These are phyloP conservation scores for Neurospora sp. DNA, from an alignment of 495 filamentous ascomycete species.

Conservation along the genomic window DNA sequence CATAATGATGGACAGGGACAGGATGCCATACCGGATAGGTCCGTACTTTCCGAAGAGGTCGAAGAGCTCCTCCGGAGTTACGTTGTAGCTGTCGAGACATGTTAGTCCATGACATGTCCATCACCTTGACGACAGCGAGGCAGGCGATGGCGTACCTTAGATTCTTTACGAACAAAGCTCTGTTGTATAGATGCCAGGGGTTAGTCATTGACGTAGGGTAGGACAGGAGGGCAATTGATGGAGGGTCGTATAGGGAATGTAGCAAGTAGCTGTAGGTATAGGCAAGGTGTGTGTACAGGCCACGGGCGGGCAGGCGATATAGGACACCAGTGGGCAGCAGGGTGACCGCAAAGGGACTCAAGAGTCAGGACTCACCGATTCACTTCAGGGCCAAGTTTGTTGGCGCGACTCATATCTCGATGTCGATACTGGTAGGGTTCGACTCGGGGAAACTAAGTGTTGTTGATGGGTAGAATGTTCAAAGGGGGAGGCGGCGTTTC, in stretches of 20 bases:
- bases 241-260: not conserved
- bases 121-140: constrained; percentile 1
- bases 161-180: constrained; percentile 98
- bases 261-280: not conserved
- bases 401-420: constrained; percentile 68
- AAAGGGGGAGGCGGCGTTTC: not conserved
- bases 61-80: constrained; percentile 87
- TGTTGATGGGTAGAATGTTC: constrained; percentile 9
- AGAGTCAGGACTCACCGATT: constrained; percentile 57
- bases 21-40: constrained; percentile 65
- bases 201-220: constrained; percentile 13
- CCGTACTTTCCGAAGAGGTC: constrained; percentile 93
- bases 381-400: constrained; percentile 92
- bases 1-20: not conserved
- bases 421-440: constrained; percentile 18
- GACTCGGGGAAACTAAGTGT: constrained; percentile 12
- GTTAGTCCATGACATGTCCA: constrained; percentile 10
- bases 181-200: constrained; percentile 27
- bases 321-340: not conserved
- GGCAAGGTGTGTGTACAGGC: not conserved
- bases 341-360: constrained; percentile 26
- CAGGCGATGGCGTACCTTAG: constrained; percentile 56
- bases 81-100: constrained; percentile 65
- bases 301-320: not conserved
- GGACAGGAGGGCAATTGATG: constrained; percentile 3